These are phyloP conservation scores for Fusarium foetens DNA, from an alignment of 2,329 filamentous ascomycete genomes.

Conservation along the genomic window DNA sequence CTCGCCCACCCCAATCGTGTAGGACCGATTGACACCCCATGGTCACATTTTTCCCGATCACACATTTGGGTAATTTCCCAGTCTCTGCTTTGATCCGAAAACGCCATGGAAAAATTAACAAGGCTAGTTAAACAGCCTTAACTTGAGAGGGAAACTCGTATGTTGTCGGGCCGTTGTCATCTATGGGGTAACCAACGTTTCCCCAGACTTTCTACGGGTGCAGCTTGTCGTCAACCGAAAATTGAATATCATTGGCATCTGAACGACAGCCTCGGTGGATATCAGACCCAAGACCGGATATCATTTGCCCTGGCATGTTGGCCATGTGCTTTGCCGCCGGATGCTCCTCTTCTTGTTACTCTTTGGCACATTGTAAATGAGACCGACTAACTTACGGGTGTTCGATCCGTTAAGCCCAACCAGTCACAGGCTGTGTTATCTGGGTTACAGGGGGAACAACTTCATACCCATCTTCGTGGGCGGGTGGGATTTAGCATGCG, in stretches of 20 bases:
- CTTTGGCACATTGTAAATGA: background rate
- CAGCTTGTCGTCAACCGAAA: background rate
- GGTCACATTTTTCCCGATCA: conserved; percentile 4
- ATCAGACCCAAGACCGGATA: conserved; percentile 4
- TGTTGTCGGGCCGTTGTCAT: conserved; percentile 1
- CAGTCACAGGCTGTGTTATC: conserved; percentile 6
- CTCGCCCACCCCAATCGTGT: conserved; percentile 10
- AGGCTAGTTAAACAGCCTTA: background rate
- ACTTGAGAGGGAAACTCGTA: conserved; percentile 5
- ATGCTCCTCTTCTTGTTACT: conserved; percentile 8
- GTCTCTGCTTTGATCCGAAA: conserved; percentile 3
- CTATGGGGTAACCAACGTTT: conserved; percentile 15
- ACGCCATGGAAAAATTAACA: conserved; percentile 5
- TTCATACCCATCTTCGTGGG: background rate
- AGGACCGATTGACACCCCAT: conserved; percentile 31
- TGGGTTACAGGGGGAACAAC: conserved; percentile 3
- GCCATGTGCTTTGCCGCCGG: conserved; percentile 16
- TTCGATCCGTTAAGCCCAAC: conserved; percentile 24
- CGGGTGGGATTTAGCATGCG: background rate
- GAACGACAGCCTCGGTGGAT: conserved; percentile 16
- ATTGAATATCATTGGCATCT: conserved; percentile 8
- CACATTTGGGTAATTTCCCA: background rate
- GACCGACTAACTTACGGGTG: conserved; percentile 31
- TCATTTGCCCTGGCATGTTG: conserved; percentile 6
- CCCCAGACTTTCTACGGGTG: conserved; percentile 18